Evolutionary conservation across 139 green algal species (phyloP).

Genomic region (Tetraselmis chui): DNA sequence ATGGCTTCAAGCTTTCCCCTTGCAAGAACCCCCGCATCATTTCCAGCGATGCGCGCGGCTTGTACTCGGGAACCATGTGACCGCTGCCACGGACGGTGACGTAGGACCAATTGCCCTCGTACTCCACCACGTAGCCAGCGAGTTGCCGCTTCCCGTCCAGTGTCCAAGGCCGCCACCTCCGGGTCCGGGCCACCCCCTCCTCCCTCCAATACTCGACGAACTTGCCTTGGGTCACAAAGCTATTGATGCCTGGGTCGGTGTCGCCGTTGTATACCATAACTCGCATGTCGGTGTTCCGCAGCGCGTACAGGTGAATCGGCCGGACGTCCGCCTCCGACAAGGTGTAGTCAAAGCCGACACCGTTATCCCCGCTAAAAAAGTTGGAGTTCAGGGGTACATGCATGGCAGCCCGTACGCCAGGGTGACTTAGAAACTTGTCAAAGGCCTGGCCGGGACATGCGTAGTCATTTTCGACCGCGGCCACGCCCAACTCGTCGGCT

Average conservation of each 20-base stretch:
- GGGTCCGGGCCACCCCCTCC: not conserved
- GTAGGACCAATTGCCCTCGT: not conserved
- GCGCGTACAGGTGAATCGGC: not conserved
- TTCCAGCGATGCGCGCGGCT: not conserved
- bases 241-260: conserved; percentile 5
- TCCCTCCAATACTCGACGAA: not conserved
- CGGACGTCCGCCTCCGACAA: not conserved
- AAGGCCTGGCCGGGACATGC: not conserved
- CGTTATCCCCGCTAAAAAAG: not conserved
- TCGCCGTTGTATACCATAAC: conserved; percentile 12
- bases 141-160: not conserved
- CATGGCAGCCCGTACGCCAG: not conserved
- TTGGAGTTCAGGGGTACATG: not conserved
- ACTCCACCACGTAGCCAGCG: conserved; percentile 5
- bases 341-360: not conserved
- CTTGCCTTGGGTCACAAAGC: not conserved
- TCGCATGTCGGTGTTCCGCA: not conserved
- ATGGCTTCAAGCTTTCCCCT: no score
- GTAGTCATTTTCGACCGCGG: not conserved
- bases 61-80: conserved; percentile 13
- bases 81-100: conserved; percentile 8
- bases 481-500: no score
- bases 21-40: not conserved
- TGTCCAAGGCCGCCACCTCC: not conserved
- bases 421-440: not conserved